A percentile compares a stretch with the other conserved stretches of the same genome.
These are phyloP conservation scores for Capsicum pubescens DNA, from an alignment of 257 asterid genomes.

Conservation along the genomic window DNA sequence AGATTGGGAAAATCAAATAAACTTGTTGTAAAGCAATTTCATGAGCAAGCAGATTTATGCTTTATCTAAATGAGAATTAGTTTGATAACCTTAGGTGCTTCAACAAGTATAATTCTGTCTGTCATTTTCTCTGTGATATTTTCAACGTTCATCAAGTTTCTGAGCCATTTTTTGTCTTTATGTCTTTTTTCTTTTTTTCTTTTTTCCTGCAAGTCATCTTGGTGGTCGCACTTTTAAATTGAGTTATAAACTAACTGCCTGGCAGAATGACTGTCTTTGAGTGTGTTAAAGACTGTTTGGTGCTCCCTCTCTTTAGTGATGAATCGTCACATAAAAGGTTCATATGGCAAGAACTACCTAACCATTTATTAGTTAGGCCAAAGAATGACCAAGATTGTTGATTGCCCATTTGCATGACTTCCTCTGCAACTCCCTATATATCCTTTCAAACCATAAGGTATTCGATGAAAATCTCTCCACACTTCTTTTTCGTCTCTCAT, in stretches of 20 bases:
- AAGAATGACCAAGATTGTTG: not conserved
- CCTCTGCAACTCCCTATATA: not conserved
- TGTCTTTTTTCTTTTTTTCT: not conserved
- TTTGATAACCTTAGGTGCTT: not conserved
- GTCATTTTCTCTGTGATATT: not conserved
- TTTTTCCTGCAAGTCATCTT: not conserved
- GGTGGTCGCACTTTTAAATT: not conserved
- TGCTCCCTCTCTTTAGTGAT: not conserved
- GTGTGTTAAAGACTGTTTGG: conserved; percentile 7
- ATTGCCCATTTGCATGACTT: conserved; percentile 21
- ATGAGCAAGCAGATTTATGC: not conserved
- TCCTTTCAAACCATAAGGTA: not conserved
- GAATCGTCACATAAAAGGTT: not conserved
- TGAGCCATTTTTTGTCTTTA: not conserved
- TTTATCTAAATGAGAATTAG: not conserved
- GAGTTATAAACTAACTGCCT: not conserved
- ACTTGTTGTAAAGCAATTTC: not conserved
- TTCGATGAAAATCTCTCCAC: not conserved
- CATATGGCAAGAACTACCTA: conserved; percentile 14
- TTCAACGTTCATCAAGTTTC: not conserved
- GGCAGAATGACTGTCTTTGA: not conserved
- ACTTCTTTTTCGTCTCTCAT: conserved; percentile 22
- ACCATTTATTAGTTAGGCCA: not conserved
- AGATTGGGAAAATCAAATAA: not conserved
- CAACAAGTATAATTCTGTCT: not conserved